Conservation (phyloP, 371 early-diverging fungal species). For the Vairimorpha necatrix region DNA sequence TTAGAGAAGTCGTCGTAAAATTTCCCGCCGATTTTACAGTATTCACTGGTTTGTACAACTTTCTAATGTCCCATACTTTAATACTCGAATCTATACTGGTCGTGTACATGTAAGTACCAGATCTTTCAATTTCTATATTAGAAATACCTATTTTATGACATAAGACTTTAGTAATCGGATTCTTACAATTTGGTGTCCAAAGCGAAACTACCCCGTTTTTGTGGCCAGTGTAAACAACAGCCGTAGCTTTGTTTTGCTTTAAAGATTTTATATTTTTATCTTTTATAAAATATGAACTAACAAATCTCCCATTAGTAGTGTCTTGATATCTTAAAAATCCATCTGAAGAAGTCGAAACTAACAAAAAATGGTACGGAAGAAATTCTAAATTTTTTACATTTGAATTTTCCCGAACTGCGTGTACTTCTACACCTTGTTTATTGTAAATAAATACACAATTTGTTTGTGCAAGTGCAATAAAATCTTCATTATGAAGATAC, state of each 20-base stretch:
- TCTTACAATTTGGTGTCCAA: conserved; percentile 78
- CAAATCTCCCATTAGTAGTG: conserved; percentile 80
- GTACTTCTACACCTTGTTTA: conserved; percentile 80
- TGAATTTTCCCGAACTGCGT: conserved; percentile 75
- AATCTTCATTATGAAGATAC: conserved; percentile 79
- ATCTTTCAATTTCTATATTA: conserved; percentile 75
- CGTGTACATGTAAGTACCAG: conserved; percentile 82
- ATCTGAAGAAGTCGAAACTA: conserved; percentile 70
- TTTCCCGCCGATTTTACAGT: conserved; percentile 69
- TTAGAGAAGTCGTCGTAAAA: conserved; percentile 70
- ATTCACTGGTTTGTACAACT: conserved; percentile 69
- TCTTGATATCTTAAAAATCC: conserved; percentile 81
- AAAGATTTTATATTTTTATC: conserved; percentile 50
- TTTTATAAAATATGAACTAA: conserved; percentile 68
- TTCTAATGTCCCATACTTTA: conserved; percentile 89
- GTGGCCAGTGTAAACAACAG: conserved; percentile 82
- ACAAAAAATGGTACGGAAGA: conserved; percentile 88
- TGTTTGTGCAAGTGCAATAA: conserved; percentile 92
- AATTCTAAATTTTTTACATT: conserved; percentile 77
- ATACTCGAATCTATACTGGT: conserved; percentile 79
- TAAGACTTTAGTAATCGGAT: conserved; percentile 82
- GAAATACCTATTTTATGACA: conserved; percentile 79
- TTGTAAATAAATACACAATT: conserved; percentile 90
- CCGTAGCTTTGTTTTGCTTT: conserved; percentile 79
- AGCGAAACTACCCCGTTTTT: conserved; percentile 82